Conservation (phyloP, 257 asterid species). For the Fraxinus excelsior region DNA sequence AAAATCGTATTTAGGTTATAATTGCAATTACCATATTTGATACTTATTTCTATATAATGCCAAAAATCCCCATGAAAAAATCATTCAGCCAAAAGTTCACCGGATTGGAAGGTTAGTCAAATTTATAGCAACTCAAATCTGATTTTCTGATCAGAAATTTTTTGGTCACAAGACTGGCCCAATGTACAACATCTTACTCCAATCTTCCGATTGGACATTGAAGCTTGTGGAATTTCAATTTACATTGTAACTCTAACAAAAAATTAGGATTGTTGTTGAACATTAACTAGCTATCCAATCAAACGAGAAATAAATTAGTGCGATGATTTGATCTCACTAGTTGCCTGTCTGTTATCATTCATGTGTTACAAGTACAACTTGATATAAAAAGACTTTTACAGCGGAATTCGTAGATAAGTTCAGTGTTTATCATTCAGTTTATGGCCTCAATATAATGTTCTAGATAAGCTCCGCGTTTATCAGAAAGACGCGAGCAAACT, state of each 20-base stretch:
- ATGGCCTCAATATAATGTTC: background rate
- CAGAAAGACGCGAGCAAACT: background rate
- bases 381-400: background rate
- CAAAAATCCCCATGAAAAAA: too few relatives aligned
- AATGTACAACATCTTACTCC: background rate
- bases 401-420: too few relatives aligned
- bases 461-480: background rate
- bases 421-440: too few relatives aligned
- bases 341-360: background rate
- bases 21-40: too few relatives aligned
- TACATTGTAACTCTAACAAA: background rate
- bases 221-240: background rate
- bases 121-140: background rate
- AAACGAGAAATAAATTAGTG: background rate
- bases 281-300: background rate
- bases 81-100: too few relatives aligned
- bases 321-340: background rate
- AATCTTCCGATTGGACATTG: background rate
- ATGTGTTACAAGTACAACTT: background rate
- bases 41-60: too few relatives aligned
- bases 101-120: background rate
- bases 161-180: background rate
- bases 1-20: too few relatives aligned
- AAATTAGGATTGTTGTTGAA: background rate
- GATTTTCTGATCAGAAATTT: background rate